Base-by-base conservation (phyloP, 2,329 filamentous ascomycete species). In the Calonectria ilicicola region DNA sequence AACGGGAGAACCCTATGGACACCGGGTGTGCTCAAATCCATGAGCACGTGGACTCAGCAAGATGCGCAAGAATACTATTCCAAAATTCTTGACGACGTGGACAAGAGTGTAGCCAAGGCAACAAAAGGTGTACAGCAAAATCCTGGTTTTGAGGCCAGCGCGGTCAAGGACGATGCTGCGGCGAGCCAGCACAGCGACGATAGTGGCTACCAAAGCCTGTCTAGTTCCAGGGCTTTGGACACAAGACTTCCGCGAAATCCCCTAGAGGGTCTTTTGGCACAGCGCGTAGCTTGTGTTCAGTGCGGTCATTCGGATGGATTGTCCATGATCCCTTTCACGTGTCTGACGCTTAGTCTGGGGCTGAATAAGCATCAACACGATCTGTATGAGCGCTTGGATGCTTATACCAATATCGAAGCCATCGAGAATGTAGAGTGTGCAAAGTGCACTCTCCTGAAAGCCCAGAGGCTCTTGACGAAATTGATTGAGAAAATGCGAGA, bases 41-140 rank as follows among this genome's bases (percentile, higher is more conserved):
- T 98, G 93, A 96, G 93, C 83, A 98, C 94, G 35, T 98, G 94
- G 91, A 94, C 97, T 77, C 97, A 98, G 82, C 97, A 99, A 84
- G 97, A 99, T 84, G 97, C 97, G 6, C 97, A 98, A 81, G 97
- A 99, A 83, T 99, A 98, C 83, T 98, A 94, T 79, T 96, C 95
- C 19, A 97, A 96, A 80, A 89, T 99, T 17, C 84, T 98, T 60
- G 95, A 96, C 76, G 93, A 96, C 78, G 87, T 98, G 32, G 95
- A 98, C 79, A 93, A 93, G 79, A 95, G 97, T 80, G 87, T 95
- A 47, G 85, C 87, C 23, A 89, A 88, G 76, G 88, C 88, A 56
- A 79, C 83, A 21, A 79, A 82, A 7, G 75, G 70, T 26, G 67
- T 69, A 15, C 79, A 78, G 15, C 79, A 77, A 14, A 76, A 76